These are phyloP conservation scores for Cladosporium colombiae DNA, from an alignment of 2,329 filamentous ascomycete genomes.

Conservation along the genomic window DNA sequence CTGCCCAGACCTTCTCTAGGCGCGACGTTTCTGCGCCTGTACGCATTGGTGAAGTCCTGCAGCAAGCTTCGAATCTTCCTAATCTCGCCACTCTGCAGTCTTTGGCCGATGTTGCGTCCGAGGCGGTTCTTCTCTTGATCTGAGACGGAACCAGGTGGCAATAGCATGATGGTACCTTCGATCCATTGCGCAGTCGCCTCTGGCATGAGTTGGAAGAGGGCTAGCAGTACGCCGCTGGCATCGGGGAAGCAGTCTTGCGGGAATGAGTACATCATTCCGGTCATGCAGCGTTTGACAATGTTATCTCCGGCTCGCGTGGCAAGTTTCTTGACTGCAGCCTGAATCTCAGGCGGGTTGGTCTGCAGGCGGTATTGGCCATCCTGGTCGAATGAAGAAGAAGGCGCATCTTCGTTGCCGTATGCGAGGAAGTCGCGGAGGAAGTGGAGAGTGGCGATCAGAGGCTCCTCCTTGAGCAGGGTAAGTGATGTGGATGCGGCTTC, in stretches of 20 bases:
- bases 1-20: constrained; percentile 86
- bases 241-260: constrained; percentile 94
- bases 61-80: constrained; percentile 80
- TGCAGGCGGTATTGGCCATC: constrained; percentile 46
- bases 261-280: constrained; percentile 99
- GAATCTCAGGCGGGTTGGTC: constrained; percentile 68
- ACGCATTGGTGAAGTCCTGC: constrained; percentile 96
- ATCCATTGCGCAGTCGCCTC: constrained; percentile 80
- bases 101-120: constrained; percentile 74
- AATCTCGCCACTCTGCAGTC: constrained; percentile 67
- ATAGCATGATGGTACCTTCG: constrained; percentile 75
- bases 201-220: constrained; percentile 84
- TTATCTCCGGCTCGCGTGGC: constrained; percentile 67
- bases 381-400: constrained; percentile 62
- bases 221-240: constrained; percentile 86
- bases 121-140: constrained; percentile 78
- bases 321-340: constrained; percentile 70
- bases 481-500: constrained; percentile 84
- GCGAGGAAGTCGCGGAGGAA: constrained; percentile 89
- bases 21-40: constrained; percentile 91
- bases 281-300: constrained; percentile 84
- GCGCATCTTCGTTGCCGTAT: constrained; percentile 75
- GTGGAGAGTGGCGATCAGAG: constrained; percentile 86
- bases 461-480: constrained; percentile 86
- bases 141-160: constrained; percentile 80